phyloP scores from a whole-genome alignment of 768 basidiomycete genomes.

The Polyporus arcularius region DNA sequence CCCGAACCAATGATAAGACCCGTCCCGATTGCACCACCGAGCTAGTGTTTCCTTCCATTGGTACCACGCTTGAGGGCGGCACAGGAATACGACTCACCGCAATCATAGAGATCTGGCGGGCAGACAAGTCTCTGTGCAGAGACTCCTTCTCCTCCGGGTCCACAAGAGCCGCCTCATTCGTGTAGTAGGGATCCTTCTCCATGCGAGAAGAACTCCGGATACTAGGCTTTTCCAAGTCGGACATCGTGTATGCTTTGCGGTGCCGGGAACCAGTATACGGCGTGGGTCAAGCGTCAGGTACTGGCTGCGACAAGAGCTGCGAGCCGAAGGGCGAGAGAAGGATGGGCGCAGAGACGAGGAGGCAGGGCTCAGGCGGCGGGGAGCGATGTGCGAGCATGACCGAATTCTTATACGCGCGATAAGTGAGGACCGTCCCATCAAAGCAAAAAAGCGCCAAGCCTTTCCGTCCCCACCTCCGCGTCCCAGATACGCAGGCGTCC shows the following conservation, averaged over 20 bases:
- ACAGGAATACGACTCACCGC: constrained; percentile 27
- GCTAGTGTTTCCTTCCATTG: constrained; percentile 20
- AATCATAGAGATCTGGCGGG: constrained; percentile 42
- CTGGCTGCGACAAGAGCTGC: background rate
- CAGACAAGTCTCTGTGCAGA: constrained; percentile 36
- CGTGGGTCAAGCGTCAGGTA: background rate
- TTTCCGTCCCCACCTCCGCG: background rate
- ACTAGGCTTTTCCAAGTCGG: constrained; percentile 8
- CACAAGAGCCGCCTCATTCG: constrained; percentile 12
- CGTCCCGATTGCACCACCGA: constrained; percentile 37
- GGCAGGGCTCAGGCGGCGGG: background rate
- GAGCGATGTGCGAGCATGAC: background rate
- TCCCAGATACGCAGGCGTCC: background rate
- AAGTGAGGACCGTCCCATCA: background rate
- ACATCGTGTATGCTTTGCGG: constrained; percentile 5
- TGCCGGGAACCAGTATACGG: background rate
- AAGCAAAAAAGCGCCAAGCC: constrained; percentile 5
- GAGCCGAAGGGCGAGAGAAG: background rate
- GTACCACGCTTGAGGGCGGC: background rate
- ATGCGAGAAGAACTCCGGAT: background rate
- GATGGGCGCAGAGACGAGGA: constrained; percentile 1
- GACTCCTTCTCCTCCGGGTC: constrained; percentile 31
- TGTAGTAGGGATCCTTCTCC: constrained; percentile 17
- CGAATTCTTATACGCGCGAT: constrained; percentile 1
- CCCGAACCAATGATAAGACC: constrained; percentile 47